These are phyloP conservation scores for Polychytrium aggregatum DNA, from an alignment of 192 early-diverging fungal genomes.

Conservation along the genomic window DNA sequence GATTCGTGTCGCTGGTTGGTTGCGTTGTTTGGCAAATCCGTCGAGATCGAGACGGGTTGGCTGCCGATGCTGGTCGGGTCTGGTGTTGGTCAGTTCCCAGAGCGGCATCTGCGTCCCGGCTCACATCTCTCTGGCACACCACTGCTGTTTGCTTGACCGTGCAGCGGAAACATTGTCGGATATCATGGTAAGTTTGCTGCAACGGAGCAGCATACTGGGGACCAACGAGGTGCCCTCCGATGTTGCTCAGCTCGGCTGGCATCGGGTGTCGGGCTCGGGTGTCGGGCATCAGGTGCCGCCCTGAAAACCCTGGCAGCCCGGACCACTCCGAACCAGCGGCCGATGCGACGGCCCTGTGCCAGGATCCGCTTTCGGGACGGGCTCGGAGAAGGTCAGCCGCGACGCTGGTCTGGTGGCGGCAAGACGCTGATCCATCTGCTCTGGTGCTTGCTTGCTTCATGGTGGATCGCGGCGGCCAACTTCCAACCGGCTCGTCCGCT, in stretches of 20 bases:
- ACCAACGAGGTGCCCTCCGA: too few species aligned
- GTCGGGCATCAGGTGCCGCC: neutral
- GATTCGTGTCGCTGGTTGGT: neutral
- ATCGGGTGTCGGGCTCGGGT: neutral
- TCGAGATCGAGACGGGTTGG: neutral
- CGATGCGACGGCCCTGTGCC: neutral
- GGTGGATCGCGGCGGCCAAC: neutral
- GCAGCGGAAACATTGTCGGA: slow-evolving; percentile 51
- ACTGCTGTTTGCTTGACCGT: neutral
- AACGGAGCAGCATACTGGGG: too few species aligned
- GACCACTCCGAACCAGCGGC: neutral
- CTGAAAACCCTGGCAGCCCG: neutral
- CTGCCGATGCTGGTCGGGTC: too few species aligned
- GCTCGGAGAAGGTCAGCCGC: too few species aligned
- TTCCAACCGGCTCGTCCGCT: too few species aligned
- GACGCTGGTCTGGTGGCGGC: too few species aligned
- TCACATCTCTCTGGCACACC: too few species aligned
- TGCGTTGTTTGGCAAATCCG: neutral
- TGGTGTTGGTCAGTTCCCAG: too few species aligned
- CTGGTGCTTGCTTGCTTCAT: neutral
- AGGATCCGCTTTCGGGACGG: too few species aligned
- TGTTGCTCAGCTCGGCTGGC: slow-evolving; percentile 3
- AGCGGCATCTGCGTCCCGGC: too few species aligned
- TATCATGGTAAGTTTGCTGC: too few species aligned
- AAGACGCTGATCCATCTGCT: neutral